These are phyloP conservation scores for Candida rishiriensis DNA, from an alignment of 805 yeast species.

Conservation along the genomic window DNA sequence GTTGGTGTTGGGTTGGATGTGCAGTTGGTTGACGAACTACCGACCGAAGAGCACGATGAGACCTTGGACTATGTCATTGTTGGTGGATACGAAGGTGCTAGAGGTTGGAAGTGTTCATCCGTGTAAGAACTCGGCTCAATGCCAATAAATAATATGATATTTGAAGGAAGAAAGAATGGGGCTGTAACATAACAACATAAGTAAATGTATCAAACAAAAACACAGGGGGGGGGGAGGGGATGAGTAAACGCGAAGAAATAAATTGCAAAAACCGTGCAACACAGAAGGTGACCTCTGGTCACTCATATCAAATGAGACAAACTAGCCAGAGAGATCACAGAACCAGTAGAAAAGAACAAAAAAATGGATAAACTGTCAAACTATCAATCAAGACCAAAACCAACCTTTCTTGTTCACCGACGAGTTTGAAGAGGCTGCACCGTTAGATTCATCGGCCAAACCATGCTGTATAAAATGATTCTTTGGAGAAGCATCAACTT, in stretches of 20 bases:
- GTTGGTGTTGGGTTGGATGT: slow-evolving; percentile 64
- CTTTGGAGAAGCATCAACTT: slow-evolving; percentile 3
- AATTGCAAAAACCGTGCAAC: neutral
- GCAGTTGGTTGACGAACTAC: slow-evolving; percentile 43
- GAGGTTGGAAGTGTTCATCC: neutral
- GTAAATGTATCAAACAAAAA: slow-evolving; percentile 1
- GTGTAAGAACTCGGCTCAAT: slow-evolving; percentile 1
- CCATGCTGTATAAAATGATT: slow-evolving; percentile 4
- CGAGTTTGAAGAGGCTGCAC: neutral
- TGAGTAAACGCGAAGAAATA: neutral
- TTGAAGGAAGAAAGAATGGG: slow-evolving; percentile 1
- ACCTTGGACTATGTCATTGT: slow-evolving; percentile 50
- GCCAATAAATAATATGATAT: slow-evolving; percentile 3
- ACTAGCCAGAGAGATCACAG: too few species aligned
- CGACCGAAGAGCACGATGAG: slow-evolving; percentile 62
- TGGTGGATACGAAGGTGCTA: slow-evolving; percentile 10
- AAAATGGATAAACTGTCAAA: neutral
- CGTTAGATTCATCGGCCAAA: slow-evolving; percentile 1
- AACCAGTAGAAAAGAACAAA: neutral
- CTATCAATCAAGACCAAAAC: slow-evolving; percentile 12
- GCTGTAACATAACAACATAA: too few species aligned
- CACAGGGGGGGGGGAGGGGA: too few species aligned
- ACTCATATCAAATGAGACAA: too few species aligned
- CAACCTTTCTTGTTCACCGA: slow-evolving; percentile 6
- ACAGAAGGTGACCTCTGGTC: neutral